Evolutionary conservation across 495 filamentous ascomycete species (phyloP).

Genomic region (Peziza echinospora): DNA sequence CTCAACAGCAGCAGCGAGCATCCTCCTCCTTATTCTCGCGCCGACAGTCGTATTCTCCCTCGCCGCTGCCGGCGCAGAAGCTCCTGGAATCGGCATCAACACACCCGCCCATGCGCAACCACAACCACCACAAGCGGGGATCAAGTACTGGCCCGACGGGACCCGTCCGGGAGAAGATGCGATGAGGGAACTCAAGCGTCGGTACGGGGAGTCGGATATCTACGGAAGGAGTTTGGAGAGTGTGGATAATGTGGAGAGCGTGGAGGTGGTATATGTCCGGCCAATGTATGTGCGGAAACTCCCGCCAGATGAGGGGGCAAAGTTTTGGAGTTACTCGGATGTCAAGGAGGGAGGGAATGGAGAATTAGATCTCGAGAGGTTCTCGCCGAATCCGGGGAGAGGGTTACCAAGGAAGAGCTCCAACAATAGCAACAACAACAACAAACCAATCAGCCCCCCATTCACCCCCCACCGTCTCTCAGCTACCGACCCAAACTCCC

Average conservation of each 20-base stretch:
- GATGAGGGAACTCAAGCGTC: not conserved
- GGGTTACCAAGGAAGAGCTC: too few species aligned
- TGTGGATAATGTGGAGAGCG: too few species aligned
- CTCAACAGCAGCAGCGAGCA: too few species aligned
- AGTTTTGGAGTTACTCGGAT: not conserved
- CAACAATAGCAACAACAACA: not conserved
- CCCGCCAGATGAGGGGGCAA: not conserved
- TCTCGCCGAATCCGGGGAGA: too few species aligned
- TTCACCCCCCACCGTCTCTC: not conserved
- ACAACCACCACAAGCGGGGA: not conserved
- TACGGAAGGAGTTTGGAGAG: not conserved
- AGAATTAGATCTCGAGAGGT: not conserved
- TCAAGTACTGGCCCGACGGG: not conserved
- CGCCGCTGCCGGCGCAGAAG: too few species aligned
- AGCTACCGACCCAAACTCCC: not conserved
- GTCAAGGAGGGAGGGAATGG: not conserved
- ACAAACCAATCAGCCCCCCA: not conserved
- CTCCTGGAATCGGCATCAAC: too few species aligned
- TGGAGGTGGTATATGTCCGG: too few species aligned
- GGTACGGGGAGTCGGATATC: too few species aligned
- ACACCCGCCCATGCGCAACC: not conserved
- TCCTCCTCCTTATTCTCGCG: too few species aligned
- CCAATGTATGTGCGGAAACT: not conserved
- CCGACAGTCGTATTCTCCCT: too few species aligned
- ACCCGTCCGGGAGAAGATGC: not conserved